phyloP scores from a whole-genome alignment of 2,329 filamentous ascomycete species.

The Colletotrichum siamense region DNA sequence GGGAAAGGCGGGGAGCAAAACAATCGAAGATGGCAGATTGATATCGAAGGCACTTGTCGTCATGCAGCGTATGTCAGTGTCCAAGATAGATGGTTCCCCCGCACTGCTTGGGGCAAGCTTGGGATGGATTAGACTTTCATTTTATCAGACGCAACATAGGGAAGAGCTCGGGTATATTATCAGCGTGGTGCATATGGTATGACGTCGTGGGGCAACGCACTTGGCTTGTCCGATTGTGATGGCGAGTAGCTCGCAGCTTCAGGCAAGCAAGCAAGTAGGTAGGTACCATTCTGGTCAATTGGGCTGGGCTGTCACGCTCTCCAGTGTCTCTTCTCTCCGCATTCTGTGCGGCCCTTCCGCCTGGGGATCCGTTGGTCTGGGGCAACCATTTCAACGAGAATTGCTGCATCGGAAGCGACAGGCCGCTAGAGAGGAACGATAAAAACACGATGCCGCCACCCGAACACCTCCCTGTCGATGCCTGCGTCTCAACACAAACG shows the following conservation, averaged over 20 bases:
- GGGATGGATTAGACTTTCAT: constrained; percentile 1
- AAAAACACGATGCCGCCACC: constrained; percentile 11
- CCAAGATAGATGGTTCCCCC: neutral
- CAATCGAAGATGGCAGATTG: neutral
- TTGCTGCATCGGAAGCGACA: constrained; percentile 3
- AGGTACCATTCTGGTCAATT: neutral
- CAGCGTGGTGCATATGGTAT: constrained; percentile 3
- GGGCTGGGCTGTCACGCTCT: neutral
- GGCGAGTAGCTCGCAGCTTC: neutral
- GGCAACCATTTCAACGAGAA: constrained; percentile 23
- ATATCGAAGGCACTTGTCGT: neutral
- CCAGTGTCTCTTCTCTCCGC: neutral
- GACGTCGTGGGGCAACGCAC: constrained; percentile 21
- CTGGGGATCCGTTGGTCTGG: neutral
- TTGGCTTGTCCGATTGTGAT: neutral
- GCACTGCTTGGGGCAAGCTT: constrained; percentile 8
- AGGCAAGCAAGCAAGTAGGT: neutral
- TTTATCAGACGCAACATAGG: neutral
- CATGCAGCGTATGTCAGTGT: neutral
- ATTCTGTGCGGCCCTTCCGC: neutral
- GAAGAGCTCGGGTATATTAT: constrained; percentile 9
- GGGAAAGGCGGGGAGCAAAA: neutral
- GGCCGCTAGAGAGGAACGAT: neutral
- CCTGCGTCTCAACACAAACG: constrained; percentile 12
- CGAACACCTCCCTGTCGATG: neutral